phyloP scores from a whole-genome alignment of 169 alveolate species.

The Plasmodium adleri region DNA sequence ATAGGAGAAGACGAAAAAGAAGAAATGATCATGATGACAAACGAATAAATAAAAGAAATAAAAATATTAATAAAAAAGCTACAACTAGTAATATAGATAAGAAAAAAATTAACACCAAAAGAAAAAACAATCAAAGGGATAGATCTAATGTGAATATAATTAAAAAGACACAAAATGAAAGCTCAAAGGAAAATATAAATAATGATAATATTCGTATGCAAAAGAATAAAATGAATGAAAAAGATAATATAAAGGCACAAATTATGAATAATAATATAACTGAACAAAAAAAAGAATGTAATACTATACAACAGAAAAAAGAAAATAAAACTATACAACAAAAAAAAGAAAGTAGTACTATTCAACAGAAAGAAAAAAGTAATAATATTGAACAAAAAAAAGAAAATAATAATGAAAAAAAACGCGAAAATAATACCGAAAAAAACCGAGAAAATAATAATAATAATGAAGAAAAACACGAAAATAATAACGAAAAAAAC shows the following conservation, averaged over 20 bases:
- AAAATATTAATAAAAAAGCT: too few relatives aligned
- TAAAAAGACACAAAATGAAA: too few relatives aligned
- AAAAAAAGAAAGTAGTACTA: background rate
- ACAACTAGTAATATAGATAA: too few relatives aligned
- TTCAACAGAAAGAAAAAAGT: background rate
- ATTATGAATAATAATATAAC: too few relatives aligned
- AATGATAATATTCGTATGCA: too few relatives aligned
- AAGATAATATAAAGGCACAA: too few relatives aligned
- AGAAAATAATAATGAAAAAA: background rate
- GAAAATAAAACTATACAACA: background rate
- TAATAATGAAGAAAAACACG: background rate
- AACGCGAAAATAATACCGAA: background rate
- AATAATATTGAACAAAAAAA: background rate
- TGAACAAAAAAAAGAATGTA: constrained; percentile 4
- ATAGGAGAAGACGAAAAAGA: constrained; percentile 4
- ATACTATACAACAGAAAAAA: constrained; percentile 7
- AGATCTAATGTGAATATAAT: too few relatives aligned
- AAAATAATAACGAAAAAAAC: background rate
- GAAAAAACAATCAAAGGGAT: too few relatives aligned
- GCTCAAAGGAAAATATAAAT: too few relatives aligned
- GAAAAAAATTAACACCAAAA: too few relatives aligned
- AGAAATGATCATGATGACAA: background rate
- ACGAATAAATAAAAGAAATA: too few relatives aligned
- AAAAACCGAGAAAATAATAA: background rate
- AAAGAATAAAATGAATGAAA: too few relatives aligned